phyloP scores from a whole-genome alignment of 2,329 filamentous ascomycete species.

The Aspergillus pseudoviridinutans region DNA sequence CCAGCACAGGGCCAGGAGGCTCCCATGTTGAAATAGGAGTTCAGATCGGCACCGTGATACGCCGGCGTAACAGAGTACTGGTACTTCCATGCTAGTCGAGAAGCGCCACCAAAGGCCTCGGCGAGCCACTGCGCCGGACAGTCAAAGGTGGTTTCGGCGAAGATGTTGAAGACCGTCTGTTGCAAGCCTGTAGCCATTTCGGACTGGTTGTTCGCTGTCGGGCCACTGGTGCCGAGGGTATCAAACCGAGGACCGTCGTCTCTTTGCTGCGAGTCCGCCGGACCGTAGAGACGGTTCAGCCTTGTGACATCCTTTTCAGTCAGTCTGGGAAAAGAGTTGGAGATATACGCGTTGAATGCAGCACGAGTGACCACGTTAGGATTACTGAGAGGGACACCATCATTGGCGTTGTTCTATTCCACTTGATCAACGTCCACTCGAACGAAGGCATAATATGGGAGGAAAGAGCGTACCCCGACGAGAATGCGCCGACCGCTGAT shows the following conservation, averaged over 20 bases:
- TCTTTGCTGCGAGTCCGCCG: slow-evolving; percentile 23
- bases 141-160: slow-evolving; percentile 53
- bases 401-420: slow-evolving; percentile 47
- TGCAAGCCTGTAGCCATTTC: slow-evolving; percentile 49
- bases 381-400: slow-evolving; percentile 46
- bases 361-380: slow-evolving; percentile 42
- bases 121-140: slow-evolving; percentile 57
- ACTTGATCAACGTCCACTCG: not conserved
- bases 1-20: slow-evolving; percentile 19
- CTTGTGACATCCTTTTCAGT: slow-evolving; percentile 21
- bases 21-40: slow-evolving; percentile 27
- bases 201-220: slow-evolving; percentile 50
- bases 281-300: slow-evolving; percentile 35
- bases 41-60: slow-evolving; percentile 63
- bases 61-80: slow-evolving; percentile 64
- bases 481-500: slow-evolving; percentile 40
- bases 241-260: slow-evolving; percentile 29
- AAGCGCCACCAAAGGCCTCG: slow-evolving; percentile 39
- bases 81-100: slow-evolving; percentile 43
- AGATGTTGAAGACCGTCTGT: slow-evolving; percentile 51
- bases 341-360: slow-evolving; percentile 40
- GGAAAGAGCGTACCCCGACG: slow-evolving; percentile 15
- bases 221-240: slow-evolving; percentile 34
- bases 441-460: not conserved
- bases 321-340: slow-evolving; percentile 37